phyloP scores from a whole-genome alignment of 108 stramenopile species.

The Skeletonema marinoi region DNA sequence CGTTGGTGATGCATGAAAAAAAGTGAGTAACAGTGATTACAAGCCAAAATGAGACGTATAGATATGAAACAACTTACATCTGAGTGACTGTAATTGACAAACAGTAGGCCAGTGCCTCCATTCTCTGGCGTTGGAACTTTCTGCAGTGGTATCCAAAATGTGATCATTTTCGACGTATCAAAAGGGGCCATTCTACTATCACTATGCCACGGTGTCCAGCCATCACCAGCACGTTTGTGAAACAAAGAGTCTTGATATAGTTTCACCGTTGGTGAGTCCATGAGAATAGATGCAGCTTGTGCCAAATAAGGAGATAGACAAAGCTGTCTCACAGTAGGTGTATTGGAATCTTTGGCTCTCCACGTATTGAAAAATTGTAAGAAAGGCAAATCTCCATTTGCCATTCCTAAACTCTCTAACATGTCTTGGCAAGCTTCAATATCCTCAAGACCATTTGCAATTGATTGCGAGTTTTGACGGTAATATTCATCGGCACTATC shows the following conservation, averaged over 20 bases:
- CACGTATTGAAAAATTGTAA: conserved; percentile 88
- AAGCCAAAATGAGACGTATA: neutral
- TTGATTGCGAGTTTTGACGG: conserved; percentile 30
- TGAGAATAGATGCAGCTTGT: conserved; percentile 59
- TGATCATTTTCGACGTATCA: conserved; percentile 82
- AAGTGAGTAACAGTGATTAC: neutral
- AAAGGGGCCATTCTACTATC: conserved; percentile 90
- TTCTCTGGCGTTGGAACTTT: conserved; percentile 49
- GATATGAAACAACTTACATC: conserved; percentile 30
- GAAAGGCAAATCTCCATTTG: conserved; percentile 65
- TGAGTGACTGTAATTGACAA: conserved; percentile 73
- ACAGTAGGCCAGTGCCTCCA: conserved; percentile 69
- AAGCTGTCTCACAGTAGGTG: conserved; percentile 49
- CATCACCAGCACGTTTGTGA: conserved; percentile 76
- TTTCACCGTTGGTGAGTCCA: conserved; percentile 70
- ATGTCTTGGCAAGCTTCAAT: conserved; percentile 58
- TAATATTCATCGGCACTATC: conserved; percentile 28
- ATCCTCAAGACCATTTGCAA: conserved; percentile 41
- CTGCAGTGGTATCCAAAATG: conserved; percentile 88
- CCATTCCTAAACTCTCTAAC: conserved; percentile 53
- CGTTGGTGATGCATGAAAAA: neutral
- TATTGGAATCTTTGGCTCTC: conserved; percentile 34
- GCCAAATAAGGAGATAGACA: conserved; percentile 47
- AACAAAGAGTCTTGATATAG: conserved; percentile 89
- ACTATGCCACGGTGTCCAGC: conserved; percentile 87